Evolutionary conservation across 1,139 yeast genomes (phyloP).

Genomic region (Taphrina pruni): DNA sequence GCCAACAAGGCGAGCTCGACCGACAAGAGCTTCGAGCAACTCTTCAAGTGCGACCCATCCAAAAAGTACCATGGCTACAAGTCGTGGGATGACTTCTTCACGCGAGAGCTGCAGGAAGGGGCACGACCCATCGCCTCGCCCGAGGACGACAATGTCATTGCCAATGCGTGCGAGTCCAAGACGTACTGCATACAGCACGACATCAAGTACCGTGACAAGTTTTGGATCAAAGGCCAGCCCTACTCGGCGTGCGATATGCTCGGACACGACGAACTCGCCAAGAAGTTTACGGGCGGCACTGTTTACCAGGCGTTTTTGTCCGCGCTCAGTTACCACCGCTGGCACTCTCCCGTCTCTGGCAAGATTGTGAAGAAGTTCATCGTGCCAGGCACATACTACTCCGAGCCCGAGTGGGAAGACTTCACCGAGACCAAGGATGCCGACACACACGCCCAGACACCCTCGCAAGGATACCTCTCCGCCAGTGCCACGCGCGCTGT

Average conservation of each 20-base stretch:
- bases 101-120: constrained; percentile 15
- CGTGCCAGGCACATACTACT: constrained; percentile 25
- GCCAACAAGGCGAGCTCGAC: constrained; percentile 30
- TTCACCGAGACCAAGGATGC: constrained; percentile 24
- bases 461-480: constrained; percentile 28
- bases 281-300: constrained; percentile 28
- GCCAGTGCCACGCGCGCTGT: constrained; percentile 25
- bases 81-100: constrained; percentile 32
- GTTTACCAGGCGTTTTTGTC: constrained; percentile 31
- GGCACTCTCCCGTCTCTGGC: constrained; percentile 35
- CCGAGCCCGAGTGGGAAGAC: constrained; percentile 29
- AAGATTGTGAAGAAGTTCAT: constrained; percentile 29
- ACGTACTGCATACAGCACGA: constrained; percentile 14
- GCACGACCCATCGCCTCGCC: constrained; percentile 25
- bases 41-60: constrained; percentile 26
- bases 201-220: constrained; percentile 22
- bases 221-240: constrained; percentile 28
- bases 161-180: constrained; percentile 31
- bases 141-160: constrained; percentile 25
- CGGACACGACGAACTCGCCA: constrained; percentile 22
- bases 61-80: constrained; percentile 24
- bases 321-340: constrained; percentile 25
- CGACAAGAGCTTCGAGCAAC: constrained; percentile 21
- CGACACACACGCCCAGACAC: constrained; percentile 21
- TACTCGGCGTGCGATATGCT: constrained; percentile 29